These are phyloP conservation scores for Moringa oleifera DNA, from an alignment of 345 rosid species.

Conservation along the genomic window DNA sequence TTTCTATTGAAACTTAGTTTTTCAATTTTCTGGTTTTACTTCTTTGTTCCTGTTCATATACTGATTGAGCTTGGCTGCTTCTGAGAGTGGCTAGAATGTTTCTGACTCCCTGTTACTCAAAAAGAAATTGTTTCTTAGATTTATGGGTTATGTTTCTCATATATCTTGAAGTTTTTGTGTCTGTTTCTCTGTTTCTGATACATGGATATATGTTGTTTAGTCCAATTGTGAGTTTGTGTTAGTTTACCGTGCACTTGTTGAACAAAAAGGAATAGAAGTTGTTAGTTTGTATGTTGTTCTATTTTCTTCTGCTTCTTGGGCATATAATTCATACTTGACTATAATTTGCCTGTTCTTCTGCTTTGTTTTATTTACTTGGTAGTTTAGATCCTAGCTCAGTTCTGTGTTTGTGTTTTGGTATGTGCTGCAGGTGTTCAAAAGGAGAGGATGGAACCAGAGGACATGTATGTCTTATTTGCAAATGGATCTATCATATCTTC, in stretches of 20 bases:
- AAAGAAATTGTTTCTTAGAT: neutral
- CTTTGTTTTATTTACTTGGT: neutral
- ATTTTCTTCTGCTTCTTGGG: slow-evolving; percentile 6
- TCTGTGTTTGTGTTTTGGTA: slow-evolving; percentile 14
- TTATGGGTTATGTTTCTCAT: neutral
- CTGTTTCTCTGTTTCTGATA: neutral
- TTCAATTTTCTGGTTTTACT: too few relatives aligned
- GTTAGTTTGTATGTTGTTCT: neutral
- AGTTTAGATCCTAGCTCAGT: neutral
- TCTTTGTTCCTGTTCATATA: neutral
- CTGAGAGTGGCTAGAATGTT: too few relatives aligned
- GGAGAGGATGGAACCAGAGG: slow-evolving; percentile 96
- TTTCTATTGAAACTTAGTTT: too few relatives aligned
- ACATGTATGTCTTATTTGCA: slow-evolving; percentile 76
- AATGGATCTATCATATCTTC: slow-evolving; percentile 54
- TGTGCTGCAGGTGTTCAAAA: slow-evolving; percentile 81
- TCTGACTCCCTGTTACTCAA: neutral
- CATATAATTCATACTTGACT: neutral
- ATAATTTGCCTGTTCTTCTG: slow-evolving; percentile 3
- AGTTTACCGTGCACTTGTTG: neutral
- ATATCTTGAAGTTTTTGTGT: too few relatives aligned
- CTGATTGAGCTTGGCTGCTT: neutral
- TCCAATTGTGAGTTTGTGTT: neutral
- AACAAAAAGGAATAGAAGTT: neutral
- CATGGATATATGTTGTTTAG: neutral